Evolutionary conservation across 116 monocot genomes (phyloP).

Genomic region (Phalaenopsis hybrid): DNA sequence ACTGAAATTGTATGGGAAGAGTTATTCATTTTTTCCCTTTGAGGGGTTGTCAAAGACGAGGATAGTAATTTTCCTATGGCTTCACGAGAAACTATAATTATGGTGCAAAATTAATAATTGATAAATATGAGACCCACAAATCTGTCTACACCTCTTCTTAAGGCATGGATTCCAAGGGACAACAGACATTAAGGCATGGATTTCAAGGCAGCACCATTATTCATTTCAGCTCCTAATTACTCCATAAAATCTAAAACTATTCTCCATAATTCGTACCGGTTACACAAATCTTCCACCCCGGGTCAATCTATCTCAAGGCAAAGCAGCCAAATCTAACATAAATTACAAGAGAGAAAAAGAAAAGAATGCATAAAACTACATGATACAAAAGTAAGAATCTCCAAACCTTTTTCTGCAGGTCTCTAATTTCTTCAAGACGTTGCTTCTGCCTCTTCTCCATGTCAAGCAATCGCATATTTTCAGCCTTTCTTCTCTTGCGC

Average conservation of each 20-base stretch:
- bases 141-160: background rate
- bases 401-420: constrained; percentile 76
- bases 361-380: background rate
- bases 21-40: too few relatives aligned
- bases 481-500: constrained; percentile 59
- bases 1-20: too few relatives aligned
- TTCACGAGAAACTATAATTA: too few relatives aligned
- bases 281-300: background rate
- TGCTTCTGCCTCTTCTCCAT: constrained; percentile 88
- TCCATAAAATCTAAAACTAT: background rate
- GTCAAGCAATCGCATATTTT: constrained; percentile 59
- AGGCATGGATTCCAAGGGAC: background rate
- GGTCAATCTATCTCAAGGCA: background rate
- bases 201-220: background rate
- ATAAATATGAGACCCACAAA: background rate
- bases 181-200: background rate
- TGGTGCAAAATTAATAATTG: too few relatives aligned
- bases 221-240: background rate
- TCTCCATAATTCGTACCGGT: background rate
- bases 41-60: too few relatives aligned
- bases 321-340: background rate
- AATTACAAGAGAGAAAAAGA: background rate
- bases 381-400: background rate
- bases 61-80: too few relatives aligned
- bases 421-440: constrained; percentile 80